phyloP scores from a whole-genome alignment of 441 rosid species.

The Arabidopsis lyrata region DNA sequence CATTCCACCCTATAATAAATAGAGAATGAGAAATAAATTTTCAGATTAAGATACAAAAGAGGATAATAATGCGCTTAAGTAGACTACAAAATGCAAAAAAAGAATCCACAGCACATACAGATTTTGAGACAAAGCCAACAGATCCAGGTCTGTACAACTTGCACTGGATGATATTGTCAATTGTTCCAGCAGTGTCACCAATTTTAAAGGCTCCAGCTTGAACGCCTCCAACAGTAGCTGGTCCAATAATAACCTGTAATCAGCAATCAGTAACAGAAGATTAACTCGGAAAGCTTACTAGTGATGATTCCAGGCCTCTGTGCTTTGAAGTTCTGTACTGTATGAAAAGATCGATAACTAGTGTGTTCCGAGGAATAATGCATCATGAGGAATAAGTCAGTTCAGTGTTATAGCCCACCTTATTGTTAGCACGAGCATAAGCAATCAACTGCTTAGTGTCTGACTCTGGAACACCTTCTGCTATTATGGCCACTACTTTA shows the following conservation, averaged over 20 bases:
- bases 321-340: too few relatives aligned
- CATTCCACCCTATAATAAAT: conserved; percentile 85
- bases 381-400: conserved; percentile 19
- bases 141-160: conserved; percentile 97
- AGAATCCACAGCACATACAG: conserved; percentile 57
- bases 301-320: too few relatives aligned
- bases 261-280: conserved; percentile 36
- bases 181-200: conserved; percentile 98
- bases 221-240: conserved; percentile 99
- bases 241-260: conserved; percentile 91
- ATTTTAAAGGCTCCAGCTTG: conserved; percentile 99
- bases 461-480: conserved; percentile 98
- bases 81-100: conserved; percentile 14
- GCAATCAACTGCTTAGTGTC: conserved; percentile 92
- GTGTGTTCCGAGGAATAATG: not conserved
- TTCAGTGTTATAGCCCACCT: conserved; percentile 53
- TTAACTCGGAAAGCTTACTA: not conserved
- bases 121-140: conserved; percentile 96
- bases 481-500: conserved; percentile 92
- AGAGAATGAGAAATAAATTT: conserved; percentile 27
- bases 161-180: conserved; percentile 90
- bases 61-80: conserved; percentile 9
- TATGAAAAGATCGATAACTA: not conserved
- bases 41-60: conserved; percentile 8
- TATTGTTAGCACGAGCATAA: conserved; percentile 90